A percentile compares a stretch with the other conserved stretches of the same genome.
phyloP scores from a whole-genome alignment of 768 basidiomycete genomes.

The Pulveroboletus sp. region DNA sequence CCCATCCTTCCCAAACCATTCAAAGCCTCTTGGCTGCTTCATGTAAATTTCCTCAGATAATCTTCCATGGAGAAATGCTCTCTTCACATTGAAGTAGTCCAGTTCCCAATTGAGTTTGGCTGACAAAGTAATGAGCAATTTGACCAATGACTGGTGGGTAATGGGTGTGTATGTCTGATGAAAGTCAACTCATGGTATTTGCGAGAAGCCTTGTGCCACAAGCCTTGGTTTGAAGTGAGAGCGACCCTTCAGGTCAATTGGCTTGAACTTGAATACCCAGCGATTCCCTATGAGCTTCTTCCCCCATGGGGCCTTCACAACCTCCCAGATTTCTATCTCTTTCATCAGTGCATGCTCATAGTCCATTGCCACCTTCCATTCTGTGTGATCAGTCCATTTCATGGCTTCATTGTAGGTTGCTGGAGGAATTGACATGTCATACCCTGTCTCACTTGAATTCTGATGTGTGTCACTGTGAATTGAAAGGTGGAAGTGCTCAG shows the following conservation, averaged over 20 bases:
- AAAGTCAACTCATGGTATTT: background rate
- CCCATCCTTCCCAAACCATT: slow-evolving; percentile 2
- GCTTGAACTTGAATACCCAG: slow-evolving; percentile 3
- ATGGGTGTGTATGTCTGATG: slow-evolving; percentile 20
- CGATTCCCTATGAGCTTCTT: background rate
- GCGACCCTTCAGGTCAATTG: background rate
- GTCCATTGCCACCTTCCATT: slow-evolving; percentile 3
- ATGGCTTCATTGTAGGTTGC: background rate
- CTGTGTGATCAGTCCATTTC: background rate
- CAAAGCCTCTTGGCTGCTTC: slow-evolving; percentile 32
- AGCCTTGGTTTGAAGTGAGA: background rate
- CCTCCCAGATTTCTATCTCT: background rate
- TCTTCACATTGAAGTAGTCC: too few relatives aligned
- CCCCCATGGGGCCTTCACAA: background rate
- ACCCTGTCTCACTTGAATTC: background rate
- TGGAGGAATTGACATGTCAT: background rate
- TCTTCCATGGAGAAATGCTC: slow-evolving; percentile 1
- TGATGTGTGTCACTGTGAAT: too few relatives aligned
- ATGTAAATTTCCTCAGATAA: slow-evolving; percentile 31
- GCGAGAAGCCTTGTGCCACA: background rate
- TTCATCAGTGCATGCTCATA: too few relatives aligned
- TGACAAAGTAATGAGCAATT: too few relatives aligned
- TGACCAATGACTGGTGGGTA: too few relatives aligned
- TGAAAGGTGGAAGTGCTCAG: background rate
- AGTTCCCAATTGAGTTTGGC: too few relatives aligned